Evolutionary conservation across 1,284 basidiomycete genomes (phyloP).

Genomic region (Malassezia dermatis): DNA sequence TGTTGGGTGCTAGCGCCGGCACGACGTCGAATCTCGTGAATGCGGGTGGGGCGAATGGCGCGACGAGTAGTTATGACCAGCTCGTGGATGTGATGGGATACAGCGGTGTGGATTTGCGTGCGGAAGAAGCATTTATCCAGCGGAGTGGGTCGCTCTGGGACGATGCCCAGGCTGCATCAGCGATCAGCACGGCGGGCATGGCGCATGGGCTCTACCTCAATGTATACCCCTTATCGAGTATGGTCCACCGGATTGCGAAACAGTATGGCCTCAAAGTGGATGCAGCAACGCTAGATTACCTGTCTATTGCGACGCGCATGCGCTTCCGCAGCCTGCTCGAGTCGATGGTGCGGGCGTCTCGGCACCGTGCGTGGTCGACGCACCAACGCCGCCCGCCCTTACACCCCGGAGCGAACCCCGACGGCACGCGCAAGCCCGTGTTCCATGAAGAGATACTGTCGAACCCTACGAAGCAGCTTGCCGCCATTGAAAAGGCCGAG

Average conservation of each 20-base stretch:
- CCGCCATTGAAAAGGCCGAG: slow-evolving; percentile 41
- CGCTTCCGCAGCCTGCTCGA: slow-evolving; percentile 43
- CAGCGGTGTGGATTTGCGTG: slow-evolving; percentile 37
- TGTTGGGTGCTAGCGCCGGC: neutral
- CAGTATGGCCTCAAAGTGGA: slow-evolving; percentile 37
- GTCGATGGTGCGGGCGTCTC: slow-evolving; percentile 36
- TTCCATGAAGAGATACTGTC: slow-evolving; percentile 39
- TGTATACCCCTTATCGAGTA: slow-evolving; percentile 33
- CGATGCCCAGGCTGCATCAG: slow-evolving; percentile 18
- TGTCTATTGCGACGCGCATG: slow-evolving; percentile 37
- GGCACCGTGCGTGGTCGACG: slow-evolving; percentile 42
- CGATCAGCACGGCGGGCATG: slow-evolving; percentile 15
- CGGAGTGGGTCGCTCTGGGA: slow-evolving; percentile 22
- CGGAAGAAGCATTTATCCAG: slow-evolving; percentile 41
- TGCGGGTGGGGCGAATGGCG: neutral
- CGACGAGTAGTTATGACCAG: slow-evolving; percentile 19
- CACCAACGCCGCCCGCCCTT: slow-evolving; percentile 36
- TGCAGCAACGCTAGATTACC: slow-evolving; percentile 39
- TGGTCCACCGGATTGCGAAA: slow-evolving; percentile 31
- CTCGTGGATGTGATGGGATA: slow-evolving; percentile 39
- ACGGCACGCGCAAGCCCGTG: slow-evolving; percentile 23
- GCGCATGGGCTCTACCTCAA: slow-evolving; percentile 36
- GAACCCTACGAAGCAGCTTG: slow-evolving; percentile 37
- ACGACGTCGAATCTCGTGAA: neutral
- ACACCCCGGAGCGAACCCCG: slow-evolving; percentile 9